Conservation (phyloP, 2,329 filamentous ascomycete genomes). For the Remersonia thermophila region DNA sequence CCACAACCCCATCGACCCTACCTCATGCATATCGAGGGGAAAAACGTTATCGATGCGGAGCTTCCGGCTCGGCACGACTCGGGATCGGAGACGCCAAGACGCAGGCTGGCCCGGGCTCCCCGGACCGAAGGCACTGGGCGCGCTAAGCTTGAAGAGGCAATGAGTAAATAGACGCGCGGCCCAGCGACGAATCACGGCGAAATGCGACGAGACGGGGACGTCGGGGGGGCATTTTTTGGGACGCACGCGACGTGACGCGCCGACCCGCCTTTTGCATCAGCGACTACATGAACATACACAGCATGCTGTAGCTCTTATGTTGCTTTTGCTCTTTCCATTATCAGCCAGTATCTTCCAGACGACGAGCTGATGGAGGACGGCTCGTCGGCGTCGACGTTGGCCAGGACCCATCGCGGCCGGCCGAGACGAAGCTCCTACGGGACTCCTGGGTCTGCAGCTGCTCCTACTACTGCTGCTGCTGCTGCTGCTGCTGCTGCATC, state of each 20-base stretch:
- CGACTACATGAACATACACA: no score
- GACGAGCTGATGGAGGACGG: slow-evolving; percentile 7
- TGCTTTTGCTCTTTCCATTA: no score
- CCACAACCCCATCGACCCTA: no score
- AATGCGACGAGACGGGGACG: no score
- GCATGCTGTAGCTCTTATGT: no score
- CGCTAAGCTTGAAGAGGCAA: slow-evolving; percentile 1
- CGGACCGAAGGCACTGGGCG: slow-evolving; percentile 1
- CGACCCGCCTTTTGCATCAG: no score
- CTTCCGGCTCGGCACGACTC: slow-evolving; percentile 10
- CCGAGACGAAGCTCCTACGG: neutral
- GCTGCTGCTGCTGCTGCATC: no score
- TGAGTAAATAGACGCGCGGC: slow-evolving; percentile 7
- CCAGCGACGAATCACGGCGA: slow-evolving; percentile 3
- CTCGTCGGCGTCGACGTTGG: neutral
- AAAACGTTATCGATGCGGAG: slow-evolving; percentile 3
- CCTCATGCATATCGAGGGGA: no score
- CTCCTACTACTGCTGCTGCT: no score
- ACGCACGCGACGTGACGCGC: no score
- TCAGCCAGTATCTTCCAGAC: no score
- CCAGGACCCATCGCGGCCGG: slow-evolving; percentile 2
- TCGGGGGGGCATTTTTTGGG: no score
- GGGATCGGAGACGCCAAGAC: slow-evolving; percentile 2
- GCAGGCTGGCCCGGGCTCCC: neutral
- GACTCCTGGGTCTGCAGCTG: neutral